Conservation (phyloP, 2,329 filamentous ascomycete species). For the Colletotrichum theobromicola region DNA sequence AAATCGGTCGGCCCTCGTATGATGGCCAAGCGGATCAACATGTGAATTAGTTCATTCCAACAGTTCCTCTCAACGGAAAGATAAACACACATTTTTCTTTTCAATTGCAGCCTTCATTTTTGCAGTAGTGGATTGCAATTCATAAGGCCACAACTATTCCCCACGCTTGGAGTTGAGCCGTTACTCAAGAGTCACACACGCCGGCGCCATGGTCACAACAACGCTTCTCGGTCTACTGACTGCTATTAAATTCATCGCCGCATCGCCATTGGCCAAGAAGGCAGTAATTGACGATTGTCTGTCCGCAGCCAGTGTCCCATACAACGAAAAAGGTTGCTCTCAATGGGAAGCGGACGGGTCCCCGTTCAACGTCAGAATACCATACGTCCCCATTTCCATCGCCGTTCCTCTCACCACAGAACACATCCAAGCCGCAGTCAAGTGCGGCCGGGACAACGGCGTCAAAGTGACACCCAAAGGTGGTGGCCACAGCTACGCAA, state of each 20-base stretch:
- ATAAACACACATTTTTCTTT: too few species aligned
- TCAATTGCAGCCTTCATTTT: neutral
- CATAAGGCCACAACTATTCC: neutral
- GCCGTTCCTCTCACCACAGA: constrained; percentile 34
- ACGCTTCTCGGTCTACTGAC: neutral
- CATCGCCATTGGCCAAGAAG: neutral
- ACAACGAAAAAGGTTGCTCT: constrained; percentile 19
- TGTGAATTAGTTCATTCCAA: neutral
- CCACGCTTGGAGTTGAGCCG: neutral
- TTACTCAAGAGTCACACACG: neutral
- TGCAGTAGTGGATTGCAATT: neutral
- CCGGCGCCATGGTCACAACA: neutral
- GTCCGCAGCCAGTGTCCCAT: constrained; percentile 24
- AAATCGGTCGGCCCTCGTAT: neutral
- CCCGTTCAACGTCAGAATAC: constrained; percentile 38
- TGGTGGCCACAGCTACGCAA: constrained; percentile 60
- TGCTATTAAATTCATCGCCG: neutral
- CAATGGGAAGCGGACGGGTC: constrained; percentile 38
- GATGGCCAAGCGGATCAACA: neutral
- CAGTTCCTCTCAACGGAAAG: too few species aligned
- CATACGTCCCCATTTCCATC: constrained; percentile 34
- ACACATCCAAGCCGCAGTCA: constrained; percentile 49
- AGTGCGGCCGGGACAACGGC: constrained; percentile 44
- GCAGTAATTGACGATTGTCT: constrained; percentile 29
- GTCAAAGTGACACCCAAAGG: constrained; percentile 55